These are phyloP conservation scores for Asterionellopsis glacialis DNA, from an alignment of 108 stramenopile species.

Conservation along the genomic window DNA sequence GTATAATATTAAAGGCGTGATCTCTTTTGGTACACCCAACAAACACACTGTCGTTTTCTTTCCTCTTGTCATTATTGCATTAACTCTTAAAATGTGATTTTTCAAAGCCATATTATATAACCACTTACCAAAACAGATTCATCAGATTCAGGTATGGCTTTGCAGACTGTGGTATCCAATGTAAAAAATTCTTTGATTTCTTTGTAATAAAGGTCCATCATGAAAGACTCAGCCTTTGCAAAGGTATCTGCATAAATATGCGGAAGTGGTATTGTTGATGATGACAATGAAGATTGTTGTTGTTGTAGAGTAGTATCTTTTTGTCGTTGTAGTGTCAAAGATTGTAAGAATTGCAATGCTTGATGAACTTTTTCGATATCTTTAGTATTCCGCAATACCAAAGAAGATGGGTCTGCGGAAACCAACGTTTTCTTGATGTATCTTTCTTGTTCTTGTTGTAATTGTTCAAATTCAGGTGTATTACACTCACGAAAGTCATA, in stretches of 20 bases:
- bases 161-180: slow-evolving; percentile 24
- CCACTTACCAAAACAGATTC: slow-evolving; percentile 31
- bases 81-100: too few species aligned
- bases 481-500: slow-evolving; percentile 19
- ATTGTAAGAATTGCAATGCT: slow-evolving; percentile 4
- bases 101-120: slow-evolving; percentile 3
- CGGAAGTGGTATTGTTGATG: slow-evolving; percentile 15
- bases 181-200: slow-evolving; percentile 19
- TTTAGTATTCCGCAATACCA: background rate
- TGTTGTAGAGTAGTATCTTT: slow-evolving; percentile 7
- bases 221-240: background rate
- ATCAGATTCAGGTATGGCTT: slow-evolving; percentile 27
- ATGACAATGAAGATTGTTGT: background rate
- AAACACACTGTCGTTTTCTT: too few species aligned
- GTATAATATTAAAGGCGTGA: too few species aligned
- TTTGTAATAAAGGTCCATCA: slow-evolving; percentile 20
- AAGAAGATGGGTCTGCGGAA: too few species aligned
- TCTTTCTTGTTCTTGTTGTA: slow-evolving; percentile 7
- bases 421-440: slow-evolving; percentile 1
- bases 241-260: slow-evolving; percentile 5
- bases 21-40: too few species aligned
- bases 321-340: slow-evolving; percentile 1
- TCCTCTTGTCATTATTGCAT: too few species aligned
- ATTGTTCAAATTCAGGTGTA: slow-evolving; percentile 8
- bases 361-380: background rate